Conservation (phyloP, 2,329 filamentous ascomycete genomes). For the Xylaria sp. region DNA sequence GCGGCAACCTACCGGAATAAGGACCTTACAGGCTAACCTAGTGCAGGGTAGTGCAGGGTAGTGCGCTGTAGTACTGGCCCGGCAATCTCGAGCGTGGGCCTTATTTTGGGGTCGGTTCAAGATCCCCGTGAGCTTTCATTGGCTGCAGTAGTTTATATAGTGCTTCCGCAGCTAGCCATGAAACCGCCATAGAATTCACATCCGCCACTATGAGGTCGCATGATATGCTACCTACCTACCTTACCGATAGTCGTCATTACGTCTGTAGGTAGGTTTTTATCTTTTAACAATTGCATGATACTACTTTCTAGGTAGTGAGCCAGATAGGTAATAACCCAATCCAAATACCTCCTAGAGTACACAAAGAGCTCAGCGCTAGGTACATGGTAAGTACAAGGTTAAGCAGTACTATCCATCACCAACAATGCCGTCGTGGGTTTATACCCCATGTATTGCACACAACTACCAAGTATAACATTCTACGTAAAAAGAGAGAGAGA, state of each 20-base stretch:
- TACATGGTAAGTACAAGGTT: too few species aligned
- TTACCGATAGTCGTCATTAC: too few species aligned
- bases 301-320: neutral
- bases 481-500: neutral
- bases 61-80: neutral
- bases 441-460: too few species aligned
- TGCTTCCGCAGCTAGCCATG: constrained; percentile 2
- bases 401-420: neutral
- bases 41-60: neutral
- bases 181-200: neutral
- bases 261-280: too few species aligned
- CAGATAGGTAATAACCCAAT: neutral
- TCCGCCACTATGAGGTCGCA: neutral
- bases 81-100: neutral
- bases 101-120: neutral
- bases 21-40: neutral
- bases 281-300: too few species aligned
- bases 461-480: neutral
- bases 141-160: neutral
- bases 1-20: neutral
- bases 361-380: too few species aligned
- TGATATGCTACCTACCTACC: neutral
- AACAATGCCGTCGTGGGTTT: neutral
- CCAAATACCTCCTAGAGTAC: too few species aligned
- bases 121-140: neutral